A percentile compares a stretch with the other conserved stretches of the same genome.
Conservation (phyloP, 441 rosid species). For the Pelargonium citronellum region DNA sequence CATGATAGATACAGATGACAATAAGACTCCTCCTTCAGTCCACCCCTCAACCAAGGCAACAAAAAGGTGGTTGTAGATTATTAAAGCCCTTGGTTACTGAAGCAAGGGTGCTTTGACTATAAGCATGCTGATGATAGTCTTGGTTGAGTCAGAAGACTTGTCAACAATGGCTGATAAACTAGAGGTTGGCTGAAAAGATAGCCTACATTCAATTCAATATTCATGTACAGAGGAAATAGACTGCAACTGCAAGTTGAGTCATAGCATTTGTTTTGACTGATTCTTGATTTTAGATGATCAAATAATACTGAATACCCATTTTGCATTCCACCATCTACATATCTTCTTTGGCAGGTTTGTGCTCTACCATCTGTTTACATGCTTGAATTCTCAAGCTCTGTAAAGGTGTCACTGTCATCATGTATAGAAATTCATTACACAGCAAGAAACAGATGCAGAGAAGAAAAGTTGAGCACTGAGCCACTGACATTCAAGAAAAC, state of each 20-base stretch:
- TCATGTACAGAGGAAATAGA: neutral
- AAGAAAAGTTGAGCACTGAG: too few species aligned
- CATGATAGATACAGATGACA: slow-evolving; percentile 32
- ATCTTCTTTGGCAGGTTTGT: neutral
- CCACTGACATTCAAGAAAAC: too few species aligned
- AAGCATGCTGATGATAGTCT: slow-evolving; percentile 26
- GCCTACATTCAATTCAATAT: neutral
- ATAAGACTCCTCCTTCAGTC: slow-evolving; percentile 65
- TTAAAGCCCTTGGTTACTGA: neutral
- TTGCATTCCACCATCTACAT: too few species aligned
- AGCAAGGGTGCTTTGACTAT: slow-evolving; percentile 34
- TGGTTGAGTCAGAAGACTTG: neutral
- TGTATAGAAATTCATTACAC: too few species aligned
- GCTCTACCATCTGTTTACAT: neutral
- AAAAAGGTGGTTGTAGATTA: slow-evolving; percentile 39
- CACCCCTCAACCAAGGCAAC: slow-evolving; percentile 33
- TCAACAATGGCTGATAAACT: neutral
- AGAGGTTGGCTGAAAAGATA: neutral
- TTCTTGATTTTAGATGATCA: neutral
- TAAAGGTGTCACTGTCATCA: too few species aligned
- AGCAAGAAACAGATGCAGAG: too few species aligned
- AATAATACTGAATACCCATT: too few species aligned
- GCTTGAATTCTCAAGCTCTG: too few species aligned
- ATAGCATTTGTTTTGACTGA: neutral
- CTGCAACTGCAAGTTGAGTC: neutral